A percentile compares a stretch with the other conserved stretches of the same genome.
Evolutionary conservation across 176 grass and related monocot genomes (phyloP).

Genomic region (Ampelocalamus luodianensis): DNA sequence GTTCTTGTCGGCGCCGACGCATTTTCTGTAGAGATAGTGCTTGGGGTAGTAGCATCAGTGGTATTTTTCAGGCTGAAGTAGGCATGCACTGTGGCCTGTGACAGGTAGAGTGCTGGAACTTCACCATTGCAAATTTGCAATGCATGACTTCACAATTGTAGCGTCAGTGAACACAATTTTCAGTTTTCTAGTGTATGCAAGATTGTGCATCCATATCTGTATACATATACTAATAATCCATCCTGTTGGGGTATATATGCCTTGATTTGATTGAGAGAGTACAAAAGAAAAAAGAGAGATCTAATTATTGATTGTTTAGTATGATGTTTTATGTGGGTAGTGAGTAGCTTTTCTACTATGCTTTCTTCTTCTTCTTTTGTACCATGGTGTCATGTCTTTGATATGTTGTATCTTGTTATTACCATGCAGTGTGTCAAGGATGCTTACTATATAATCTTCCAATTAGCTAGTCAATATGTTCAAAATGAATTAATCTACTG

Average conservation of each 20-base stretch:
- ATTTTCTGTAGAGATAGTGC: background rate
- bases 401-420: too few relatives aligned
- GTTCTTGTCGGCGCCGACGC: background rate
- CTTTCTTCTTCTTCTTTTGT: too few relatives aligned
- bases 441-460: background rate
- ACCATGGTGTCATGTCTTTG: too few relatives aligned
- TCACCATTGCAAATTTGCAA: slow-evolving; percentile 1
- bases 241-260: background rate
- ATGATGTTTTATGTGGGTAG: background rate
- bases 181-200: background rate
- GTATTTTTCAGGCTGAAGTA: slow-evolving; percentile 25
- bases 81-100: background rate
- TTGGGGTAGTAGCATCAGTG: background rate
- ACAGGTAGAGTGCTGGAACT: background rate
- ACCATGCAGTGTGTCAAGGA: background rate
- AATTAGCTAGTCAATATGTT: background rate
- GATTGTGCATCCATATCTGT: background rate
- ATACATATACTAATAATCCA: background rate
- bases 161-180: background rate
- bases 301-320: background rate
- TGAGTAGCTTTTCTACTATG: too few relatives aligned
- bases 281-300: background rate
- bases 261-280: background rate
- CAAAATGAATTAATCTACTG: background rate
- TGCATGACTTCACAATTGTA: background rate